phyloP scores from a whole-genome alignment of 805 yeast genomes.

The Metschnikowia drakensbergensis region DNA sequence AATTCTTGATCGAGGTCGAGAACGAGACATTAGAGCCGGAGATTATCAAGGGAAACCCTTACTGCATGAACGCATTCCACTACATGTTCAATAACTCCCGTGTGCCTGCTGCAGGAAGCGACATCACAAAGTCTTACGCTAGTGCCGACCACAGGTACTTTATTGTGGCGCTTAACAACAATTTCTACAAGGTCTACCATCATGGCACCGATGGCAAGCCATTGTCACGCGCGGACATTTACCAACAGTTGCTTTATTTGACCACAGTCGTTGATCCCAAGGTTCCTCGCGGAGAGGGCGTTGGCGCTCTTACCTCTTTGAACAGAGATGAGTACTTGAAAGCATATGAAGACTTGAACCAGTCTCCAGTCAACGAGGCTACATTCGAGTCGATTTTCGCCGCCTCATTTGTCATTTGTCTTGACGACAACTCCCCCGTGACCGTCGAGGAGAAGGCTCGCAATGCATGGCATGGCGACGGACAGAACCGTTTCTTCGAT shows the following conservation, averaged over 20 bases:
- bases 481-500: slow-evolving; percentile 85
- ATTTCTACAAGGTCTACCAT: slow-evolving; percentile 73
- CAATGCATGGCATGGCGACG: slow-evolving; percentile 94
- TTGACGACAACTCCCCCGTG: slow-evolving; percentile 69
- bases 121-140: slow-evolving; percentile 55
- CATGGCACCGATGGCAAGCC: slow-evolving; percentile 45
- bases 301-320: slow-evolving; percentile 78
- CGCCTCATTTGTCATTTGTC: slow-evolving; percentile 74
- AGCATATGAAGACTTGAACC: slow-evolving; percentile 53
- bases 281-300: slow-evolving; percentile 45
- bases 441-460: slow-evolving; percentile 81
- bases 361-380: slow-evolving; percentile 57
- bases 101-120: slow-evolving; percentile 65
- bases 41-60: slow-evolving; percentile 70
- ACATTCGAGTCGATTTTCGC: slow-evolving; percentile 67
- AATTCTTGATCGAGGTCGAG: slow-evolving; percentile 65
- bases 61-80: slow-evolving; percentile 90
- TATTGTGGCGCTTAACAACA: slow-evolving; percentile 68
- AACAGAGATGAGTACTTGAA: slow-evolving; percentile 80
- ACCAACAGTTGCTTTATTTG: slow-evolving; percentile 57
- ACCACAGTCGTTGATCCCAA: slow-evolving; percentile 32
- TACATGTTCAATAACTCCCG: slow-evolving; percentile 89
- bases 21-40: slow-evolving; percentile 78
- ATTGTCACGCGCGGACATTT: slow-evolving; percentile 46
- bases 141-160: slow-evolving; percentile 58